Evolutionary conservation across 805 yeast species (phyloP).

Genomic region (Candida takata): DNA sequence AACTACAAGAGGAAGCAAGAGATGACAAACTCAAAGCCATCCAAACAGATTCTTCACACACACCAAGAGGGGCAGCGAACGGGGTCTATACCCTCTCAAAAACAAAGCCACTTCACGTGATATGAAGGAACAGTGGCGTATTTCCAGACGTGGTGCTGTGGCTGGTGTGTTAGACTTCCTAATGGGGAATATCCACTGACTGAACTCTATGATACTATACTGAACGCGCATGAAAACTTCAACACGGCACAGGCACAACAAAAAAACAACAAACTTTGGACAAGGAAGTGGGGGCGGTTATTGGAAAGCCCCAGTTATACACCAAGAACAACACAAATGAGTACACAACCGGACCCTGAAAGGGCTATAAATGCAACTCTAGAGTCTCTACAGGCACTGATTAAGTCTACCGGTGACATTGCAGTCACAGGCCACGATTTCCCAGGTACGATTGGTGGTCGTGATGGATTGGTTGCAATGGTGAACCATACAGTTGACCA

Average conservation of each 20-base stretch:
- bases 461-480: conserved; percentile 40
- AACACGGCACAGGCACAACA: too few species aligned
- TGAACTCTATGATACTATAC: too few species aligned
- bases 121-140: conserved; percentile 2
- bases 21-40: too few species aligned
- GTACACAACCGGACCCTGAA: not conserved
- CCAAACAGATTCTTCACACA: too few species aligned
- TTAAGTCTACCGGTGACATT: conserved; percentile 52
- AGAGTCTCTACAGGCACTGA: not conserved
- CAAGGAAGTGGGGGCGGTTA: too few species aligned
- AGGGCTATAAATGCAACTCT: not conserved
- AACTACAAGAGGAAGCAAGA: too few species aligned
- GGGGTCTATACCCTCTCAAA: too few species aligned
- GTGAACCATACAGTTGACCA: conserved; percentile 36
- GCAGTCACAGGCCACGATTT: conserved; percentile 92
- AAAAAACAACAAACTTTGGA: too few species aligned
- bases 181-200: not conserved
- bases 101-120: conserved; percentile 3
- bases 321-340: not conserved
- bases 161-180: conserved; percentile 8
- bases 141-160: conserved; percentile 2
- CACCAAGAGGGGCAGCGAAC: too few species aligned
- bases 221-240: too few species aligned
- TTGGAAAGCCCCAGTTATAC: too few species aligned
- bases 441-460: conserved; percentile 80